Evolutionary conservation across 495 filamentous ascomycete species (phyloP).

Genomic region (Jackrogersella multiformis): DNA sequence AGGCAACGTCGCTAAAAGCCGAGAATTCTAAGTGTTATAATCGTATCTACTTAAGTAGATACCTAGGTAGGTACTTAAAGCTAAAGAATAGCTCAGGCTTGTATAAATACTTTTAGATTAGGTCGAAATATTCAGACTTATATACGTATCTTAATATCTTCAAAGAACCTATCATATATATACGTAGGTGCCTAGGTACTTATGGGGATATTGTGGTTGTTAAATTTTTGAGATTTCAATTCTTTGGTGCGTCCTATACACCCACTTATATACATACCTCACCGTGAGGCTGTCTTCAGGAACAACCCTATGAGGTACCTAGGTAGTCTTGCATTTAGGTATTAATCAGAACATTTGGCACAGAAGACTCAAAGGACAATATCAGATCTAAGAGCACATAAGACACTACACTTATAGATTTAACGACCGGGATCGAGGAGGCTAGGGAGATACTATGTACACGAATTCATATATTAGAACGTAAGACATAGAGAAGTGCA

Average conservation of each 20-base stretch:
- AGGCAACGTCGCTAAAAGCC: not conserved
- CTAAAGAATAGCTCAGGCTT: not conserved
- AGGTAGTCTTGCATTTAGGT: too few relatives aligned
- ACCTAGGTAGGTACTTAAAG: not conserved
- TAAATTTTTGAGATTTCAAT: not conserved
- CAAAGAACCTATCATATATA: not conserved
- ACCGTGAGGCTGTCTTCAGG: conserved; percentile 2
- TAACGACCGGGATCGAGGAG: not conserved
- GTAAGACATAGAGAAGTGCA: not conserved
- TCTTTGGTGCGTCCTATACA: not conserved
- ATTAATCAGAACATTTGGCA: not conserved
- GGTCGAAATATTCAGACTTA: not conserved
- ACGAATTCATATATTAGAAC: not conserved
- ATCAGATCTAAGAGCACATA: not conserved
- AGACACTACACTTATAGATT: not conserved
- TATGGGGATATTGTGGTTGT: not conserved
- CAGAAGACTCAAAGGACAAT: too few relatives aligned
- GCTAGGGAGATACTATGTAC: not conserved
- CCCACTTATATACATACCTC: not conserved
- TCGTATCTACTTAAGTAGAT: not conserved
- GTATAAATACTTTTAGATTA: not conserved
- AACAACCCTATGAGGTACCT: conserved; percentile 10
- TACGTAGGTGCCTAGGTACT: not conserved
- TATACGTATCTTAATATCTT: not conserved
- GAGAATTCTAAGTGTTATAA: too few relatives aligned